Percentiles rank a stretch among this genome's conserved stretches.
These are phyloP conservation scores for Erodium moschatum DNA, from an alignment of 441 rosid genomes.

Conservation along the genomic window DNA sequence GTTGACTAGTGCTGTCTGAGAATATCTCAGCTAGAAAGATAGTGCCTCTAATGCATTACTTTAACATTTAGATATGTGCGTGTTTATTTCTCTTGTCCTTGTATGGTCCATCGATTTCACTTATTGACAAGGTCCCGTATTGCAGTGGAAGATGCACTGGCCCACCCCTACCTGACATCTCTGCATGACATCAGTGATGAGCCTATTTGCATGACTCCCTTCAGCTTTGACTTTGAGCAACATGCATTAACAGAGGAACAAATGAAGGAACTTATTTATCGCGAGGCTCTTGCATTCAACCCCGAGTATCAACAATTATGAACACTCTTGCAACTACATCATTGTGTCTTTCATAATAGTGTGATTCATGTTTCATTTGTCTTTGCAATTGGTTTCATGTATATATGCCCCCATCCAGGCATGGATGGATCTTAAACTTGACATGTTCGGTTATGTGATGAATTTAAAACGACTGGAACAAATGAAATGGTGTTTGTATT, in stretches of 20 bases:
- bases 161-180: slow-evolving; percentile 70
- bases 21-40: neutral
- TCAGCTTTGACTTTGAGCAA: slow-evolving; percentile 82
- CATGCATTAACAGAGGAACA: slow-evolving; percentile 73
- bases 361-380: neutral
- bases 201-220: slow-evolving; percentile 60
- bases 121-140: neutral
- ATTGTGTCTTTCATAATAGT: neutral
- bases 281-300: slow-evolving; percentile 64
- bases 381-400: neutral
- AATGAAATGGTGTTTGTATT: neutral
- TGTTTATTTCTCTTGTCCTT: neutral
- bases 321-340: neutral
- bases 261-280: slow-evolving; percentile 77
- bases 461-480: neutral
- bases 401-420: neutral
- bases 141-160: slow-evolving; percentile 87
- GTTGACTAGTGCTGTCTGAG: neutral
- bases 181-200: slow-evolving; percentile 24
- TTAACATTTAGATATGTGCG: neutral
- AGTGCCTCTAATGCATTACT: too few species aligned
- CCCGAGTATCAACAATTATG: slow-evolving; percentile 35
- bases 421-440: neutral
- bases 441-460: neutral
- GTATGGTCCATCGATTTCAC: neutral